Evolutionary conservation across 805 yeast species (phyloP).

Genomic region (Cyberlindnera veronae): DNA sequence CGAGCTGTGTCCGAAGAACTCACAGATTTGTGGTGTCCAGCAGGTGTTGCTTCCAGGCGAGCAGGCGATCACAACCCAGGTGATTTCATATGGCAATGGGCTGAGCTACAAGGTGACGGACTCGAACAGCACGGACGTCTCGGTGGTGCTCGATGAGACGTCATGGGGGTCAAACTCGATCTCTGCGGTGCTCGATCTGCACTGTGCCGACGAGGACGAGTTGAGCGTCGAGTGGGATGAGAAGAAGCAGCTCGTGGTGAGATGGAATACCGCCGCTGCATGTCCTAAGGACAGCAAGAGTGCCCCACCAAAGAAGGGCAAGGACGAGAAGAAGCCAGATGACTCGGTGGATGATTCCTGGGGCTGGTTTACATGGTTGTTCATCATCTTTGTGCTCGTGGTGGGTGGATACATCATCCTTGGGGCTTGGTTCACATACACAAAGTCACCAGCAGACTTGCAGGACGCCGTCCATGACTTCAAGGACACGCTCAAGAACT

Average conservation of each 20-base stretch:
- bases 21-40: constrained; percentile 78
- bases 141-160: constrained; percentile 45
- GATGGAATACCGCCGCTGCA: constrained; percentile 40
- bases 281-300: constrained; percentile 35
- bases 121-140: constrained; percentile 31
- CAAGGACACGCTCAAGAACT: constrained; percentile 59
- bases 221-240: constrained; percentile 25
- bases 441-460: constrained; percentile 62
- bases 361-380: constrained; percentile 83
- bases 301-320: constrained; percentile 28
- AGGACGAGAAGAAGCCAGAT: constrained; percentile 25
- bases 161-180: constrained; percentile 67
- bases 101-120: constrained; percentile 32
- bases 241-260: constrained; percentile 26
- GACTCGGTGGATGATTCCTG: constrained; percentile 40
- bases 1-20: constrained; percentile 59
- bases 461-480: constrained; percentile 73
- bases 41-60: constrained; percentile 47
- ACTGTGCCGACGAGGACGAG: constrained; percentile 35
- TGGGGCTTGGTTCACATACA: constrained; percentile 73
- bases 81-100: constrained; percentile 52
- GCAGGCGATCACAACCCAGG: constrained; percentile 50
- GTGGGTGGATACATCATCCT: constrained; percentile 69
- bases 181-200: constrained; percentile 43
- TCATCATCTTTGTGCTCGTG: constrained; percentile 66